These are phyloP conservation scores for Boletus rubroflammeus DNA, from an alignment of 768 basidiomycete species.

Conservation along the genomic window DNA sequence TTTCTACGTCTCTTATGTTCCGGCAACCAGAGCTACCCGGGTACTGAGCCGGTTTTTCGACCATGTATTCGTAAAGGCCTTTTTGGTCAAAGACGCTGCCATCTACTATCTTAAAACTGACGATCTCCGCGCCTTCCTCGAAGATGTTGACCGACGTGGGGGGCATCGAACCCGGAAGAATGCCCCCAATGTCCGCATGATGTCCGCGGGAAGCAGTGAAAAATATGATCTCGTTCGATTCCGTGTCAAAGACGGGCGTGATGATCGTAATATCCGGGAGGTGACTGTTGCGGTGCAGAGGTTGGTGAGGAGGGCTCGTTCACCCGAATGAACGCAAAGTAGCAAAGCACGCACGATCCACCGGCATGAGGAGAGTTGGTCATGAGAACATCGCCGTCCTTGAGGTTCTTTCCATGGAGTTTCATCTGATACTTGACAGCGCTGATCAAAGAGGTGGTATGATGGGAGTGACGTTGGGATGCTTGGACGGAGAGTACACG, in stretches of 20 bases:
- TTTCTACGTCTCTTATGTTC: slow-evolving; percentile 86
- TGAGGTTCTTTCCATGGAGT: slow-evolving; percentile 61
- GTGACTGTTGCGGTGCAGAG: slow-evolving; percentile 40
- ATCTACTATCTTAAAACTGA: slow-evolving; percentile 88
- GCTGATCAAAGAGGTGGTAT: slow-evolving; percentile 33
- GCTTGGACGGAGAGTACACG: slow-evolving; percentile 30
- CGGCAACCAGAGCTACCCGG: slow-evolving; percentile 86
- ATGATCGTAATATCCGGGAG: slow-evolving; percentile 91
- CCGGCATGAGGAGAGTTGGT: slow-evolving; percentile 88
- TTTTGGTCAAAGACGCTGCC: slow-evolving; percentile 76
- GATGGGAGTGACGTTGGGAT: not conserved
- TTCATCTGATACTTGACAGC: slow-evolving; percentile 91
- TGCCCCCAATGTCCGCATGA: slow-evolving; percentile 92
- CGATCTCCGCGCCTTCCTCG: slow-evolving; percentile 91
- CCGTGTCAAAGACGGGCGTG: slow-evolving; percentile 79
- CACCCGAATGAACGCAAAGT: not conserved
- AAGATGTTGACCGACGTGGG: slow-evolving; percentile 88
- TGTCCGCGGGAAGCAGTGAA: slow-evolving; percentile 93
- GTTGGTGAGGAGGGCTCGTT: not conserved
- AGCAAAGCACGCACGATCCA: slow-evolving; percentile 61
- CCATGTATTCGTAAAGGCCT: slow-evolving; percentile 74
- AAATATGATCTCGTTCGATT: slow-evolving; percentile 73
- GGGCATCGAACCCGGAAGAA: slow-evolving; percentile 93
- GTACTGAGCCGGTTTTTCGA: slow-evolving; percentile 76
- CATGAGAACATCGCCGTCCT: slow-evolving; percentile 91